Evolutionary conservation across 1,139 yeast species (phyloP), one percentile per base, ranked within the genome.

Genomic region (Suhomyces bolitotheri): DNA sequence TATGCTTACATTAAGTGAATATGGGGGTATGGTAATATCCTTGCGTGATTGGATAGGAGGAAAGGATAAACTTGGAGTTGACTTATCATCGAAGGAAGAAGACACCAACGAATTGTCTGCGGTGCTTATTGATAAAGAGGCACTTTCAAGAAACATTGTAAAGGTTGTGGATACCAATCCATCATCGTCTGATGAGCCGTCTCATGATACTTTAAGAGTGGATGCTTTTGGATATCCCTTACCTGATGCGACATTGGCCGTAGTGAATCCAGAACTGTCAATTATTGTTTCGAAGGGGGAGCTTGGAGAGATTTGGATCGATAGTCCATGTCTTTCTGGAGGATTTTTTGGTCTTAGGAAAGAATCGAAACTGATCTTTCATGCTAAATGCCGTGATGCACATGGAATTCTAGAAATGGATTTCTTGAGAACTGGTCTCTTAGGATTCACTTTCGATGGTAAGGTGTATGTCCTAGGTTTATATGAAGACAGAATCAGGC

Each of bases 291-390:
- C 77, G 3, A 78, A 72, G 30, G 78, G 87, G 49, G 90, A 85
- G 45, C 84, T 94, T n/a, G 98, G 98, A 15, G 99, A 92, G 57
- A 83, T 92, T 22, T 94, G 98, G 98, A 86, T 92, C 15, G 96
- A 88, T 54, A 80, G 90, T 40, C 95, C 92, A 2, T 84, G 95
- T 41, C 64, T 88, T 5, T 80, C 92, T 4, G 96, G 96, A 6
- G 96, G 96, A 0, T 87, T 85, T 52, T 88, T 88, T 80, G 92
- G 88, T 0, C 62, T 83, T 29, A 49, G 67, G 24, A 68, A 67
- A 36, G 95, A 85, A 38, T 83, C 95, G 0, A 82, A 78, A 41
- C 74, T 72, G 48, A 83, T 87, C 2, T 88, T 88, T 59, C 95
- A 84, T 52, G 96, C 96, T 0, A 78, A 78, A 43, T 84, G 95